These are phyloP conservation scores for Testicularia cyperi DNA, from an alignment of 1,284 basidiomycete genomes.

Conservation along the genomic window DNA sequence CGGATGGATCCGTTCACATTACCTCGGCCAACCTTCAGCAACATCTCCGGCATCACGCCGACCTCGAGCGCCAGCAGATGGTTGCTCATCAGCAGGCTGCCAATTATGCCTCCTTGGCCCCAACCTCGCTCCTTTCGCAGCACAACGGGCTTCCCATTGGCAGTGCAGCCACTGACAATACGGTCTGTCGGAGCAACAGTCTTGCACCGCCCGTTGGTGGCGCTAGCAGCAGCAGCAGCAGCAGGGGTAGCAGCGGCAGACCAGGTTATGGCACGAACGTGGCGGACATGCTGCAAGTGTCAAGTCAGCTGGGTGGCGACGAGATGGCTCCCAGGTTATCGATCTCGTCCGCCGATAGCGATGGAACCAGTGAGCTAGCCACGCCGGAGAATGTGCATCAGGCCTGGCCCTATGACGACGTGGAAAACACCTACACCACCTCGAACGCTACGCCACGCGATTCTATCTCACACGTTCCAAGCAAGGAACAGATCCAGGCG, in stretches of 20 bases:
- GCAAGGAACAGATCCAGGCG: constrained; percentile 1
- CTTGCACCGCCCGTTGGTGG: too few relatives aligned
- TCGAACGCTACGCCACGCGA: background rate
- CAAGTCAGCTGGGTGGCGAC: constrained; percentile 1
- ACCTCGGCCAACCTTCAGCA: too few relatives aligned
- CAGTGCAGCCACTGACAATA: too few relatives aligned
- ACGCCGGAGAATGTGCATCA: constrained; percentile 36
- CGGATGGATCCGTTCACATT: too few relatives aligned
- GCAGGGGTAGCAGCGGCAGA: background rate
- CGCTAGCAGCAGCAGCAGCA: too few relatives aligned
- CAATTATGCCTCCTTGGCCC: constrained; percentile 7
- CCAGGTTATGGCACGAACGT: too few relatives aligned
- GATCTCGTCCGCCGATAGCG: constrained; percentile 41
- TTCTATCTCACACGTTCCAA: background rate
- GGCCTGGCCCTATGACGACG: constrained; percentile 14
- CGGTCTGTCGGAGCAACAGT: too few relatives aligned
- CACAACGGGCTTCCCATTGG: too few relatives aligned
- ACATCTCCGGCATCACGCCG: too few relatives aligned
- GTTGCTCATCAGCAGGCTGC: constrained; percentile 3
- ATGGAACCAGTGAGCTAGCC: constrained; percentile 27
- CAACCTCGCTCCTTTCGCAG: too few relatives aligned
- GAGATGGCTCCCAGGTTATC: constrained; percentile 36
- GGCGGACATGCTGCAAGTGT: too few relatives aligned
- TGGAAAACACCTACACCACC: constrained; percentile 1
- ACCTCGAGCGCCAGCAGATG: too few relatives aligned